phyloP scores from a whole-genome alignment of 2,329 filamentous ascomycete species.

The Verticillium isaacii region DNA sequence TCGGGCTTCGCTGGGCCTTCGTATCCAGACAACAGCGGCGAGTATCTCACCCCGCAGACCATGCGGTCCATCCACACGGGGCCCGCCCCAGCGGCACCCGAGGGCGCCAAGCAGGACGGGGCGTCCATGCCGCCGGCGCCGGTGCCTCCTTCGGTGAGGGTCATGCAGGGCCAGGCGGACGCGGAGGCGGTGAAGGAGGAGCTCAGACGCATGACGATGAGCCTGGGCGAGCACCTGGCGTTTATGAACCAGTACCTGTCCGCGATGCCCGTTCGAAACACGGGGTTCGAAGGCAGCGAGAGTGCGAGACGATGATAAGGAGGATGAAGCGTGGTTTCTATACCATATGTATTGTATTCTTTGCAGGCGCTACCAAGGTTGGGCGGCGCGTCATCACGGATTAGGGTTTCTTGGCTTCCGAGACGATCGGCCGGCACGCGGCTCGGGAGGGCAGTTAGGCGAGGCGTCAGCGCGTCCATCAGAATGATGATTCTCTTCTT shows the following conservation, averaged over 20 bases:
- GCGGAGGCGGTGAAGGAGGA: slow-evolving; percentile 46
- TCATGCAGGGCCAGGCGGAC: slow-evolving; percentile 51
- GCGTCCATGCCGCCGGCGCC: slow-evolving; percentile 25
- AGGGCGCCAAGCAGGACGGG: not conserved
- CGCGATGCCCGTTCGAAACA: slow-evolving; percentile 30
- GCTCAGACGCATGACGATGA: slow-evolving; percentile 45
- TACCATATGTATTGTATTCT: not conserved
- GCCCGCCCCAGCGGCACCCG: slow-evolving; percentile 7
- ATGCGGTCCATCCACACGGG: slow-evolving; percentile 8
- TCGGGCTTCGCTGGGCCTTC: slow-evolving; percentile 12
- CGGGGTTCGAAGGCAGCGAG: not conserved
- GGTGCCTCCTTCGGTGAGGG: slow-evolving; percentile 41
- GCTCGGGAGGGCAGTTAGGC: not conserved
- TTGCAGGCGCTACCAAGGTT: not conserved
- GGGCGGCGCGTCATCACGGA: not conserved
- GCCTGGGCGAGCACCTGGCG: slow-evolving; percentile 42
- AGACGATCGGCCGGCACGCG: not conserved
- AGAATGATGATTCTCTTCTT: not conserved
- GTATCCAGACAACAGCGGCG: slow-evolving; percentile 11
- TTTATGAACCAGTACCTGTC: slow-evolving; percentile 40
- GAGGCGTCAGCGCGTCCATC: not conserved
- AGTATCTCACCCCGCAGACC: slow-evolving; percentile 11
- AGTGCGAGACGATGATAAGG: not conserved
- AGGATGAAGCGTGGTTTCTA: not conserved
- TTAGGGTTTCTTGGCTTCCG: not conserved